phyloP scores from a whole-genome alignment of 2,329 filamentous ascomycete genomes.

The Colletotrichum godetiae region DNA sequence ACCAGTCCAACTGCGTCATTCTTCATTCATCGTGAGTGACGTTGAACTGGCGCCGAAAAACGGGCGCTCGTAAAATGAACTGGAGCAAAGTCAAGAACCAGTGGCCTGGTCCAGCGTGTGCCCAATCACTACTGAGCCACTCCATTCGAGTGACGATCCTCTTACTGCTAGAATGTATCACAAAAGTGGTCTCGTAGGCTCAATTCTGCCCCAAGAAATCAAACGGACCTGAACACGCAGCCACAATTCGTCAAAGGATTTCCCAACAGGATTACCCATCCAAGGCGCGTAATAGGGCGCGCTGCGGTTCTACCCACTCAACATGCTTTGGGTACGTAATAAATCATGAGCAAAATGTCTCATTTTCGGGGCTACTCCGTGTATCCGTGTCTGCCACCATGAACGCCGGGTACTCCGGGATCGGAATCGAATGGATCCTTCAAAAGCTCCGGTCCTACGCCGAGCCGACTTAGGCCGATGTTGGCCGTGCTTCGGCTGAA shows the following conservation, averaged over 20 bases:
- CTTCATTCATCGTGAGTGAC: not conserved
- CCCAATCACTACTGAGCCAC: not conserved
- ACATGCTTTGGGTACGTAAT: not conserved
- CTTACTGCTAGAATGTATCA: not conserved
- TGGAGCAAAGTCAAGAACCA: not conserved
- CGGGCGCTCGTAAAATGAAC: not conserved
- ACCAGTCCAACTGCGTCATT: conserved; percentile 8
- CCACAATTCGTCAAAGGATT: not conserved
- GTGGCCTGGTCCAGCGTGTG: not conserved
- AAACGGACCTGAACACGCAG: not conserved
- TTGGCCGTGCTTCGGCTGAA: not conserved
- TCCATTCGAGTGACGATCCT: not conserved
- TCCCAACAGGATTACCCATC: too few species aligned
- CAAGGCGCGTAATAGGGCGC: not conserved
- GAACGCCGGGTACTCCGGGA: not conserved
- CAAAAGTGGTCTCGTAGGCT: not conserved
- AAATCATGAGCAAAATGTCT: not conserved
- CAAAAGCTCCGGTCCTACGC: not conserved
- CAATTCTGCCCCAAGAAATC: not conserved
- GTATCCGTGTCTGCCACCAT: not conserved
- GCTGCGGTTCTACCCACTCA: not conserved
- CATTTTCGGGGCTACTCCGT: not conserved
- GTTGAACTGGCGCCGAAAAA: not conserved
- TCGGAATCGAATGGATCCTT: not conserved
- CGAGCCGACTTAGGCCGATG: conserved; percentile 24